These are phyloP conservation scores for Leccinellum albellum DNA, from an alignment of 768 basidiomycete genomes.

Conservation along the genomic window DNA sequence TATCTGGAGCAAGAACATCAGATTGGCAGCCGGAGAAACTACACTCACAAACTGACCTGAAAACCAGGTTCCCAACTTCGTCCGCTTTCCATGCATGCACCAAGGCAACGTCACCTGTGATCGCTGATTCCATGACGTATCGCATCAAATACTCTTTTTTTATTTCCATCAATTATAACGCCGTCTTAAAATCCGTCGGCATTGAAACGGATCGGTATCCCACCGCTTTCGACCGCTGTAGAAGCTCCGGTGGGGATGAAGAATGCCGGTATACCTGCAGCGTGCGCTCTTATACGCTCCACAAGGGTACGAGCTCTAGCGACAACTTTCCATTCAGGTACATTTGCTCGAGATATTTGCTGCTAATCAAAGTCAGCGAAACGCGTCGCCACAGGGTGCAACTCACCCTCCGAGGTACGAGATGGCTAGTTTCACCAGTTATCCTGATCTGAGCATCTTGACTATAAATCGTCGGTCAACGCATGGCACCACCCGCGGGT, in stretches of 20 bases:
- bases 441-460: constrained; percentile 64
- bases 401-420: constrained; percentile 81
- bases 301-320: constrained; percentile 83
- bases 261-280: constrained; percentile 90
- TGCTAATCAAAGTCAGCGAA: constrained; percentile 38
- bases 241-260: constrained; percentile 83
- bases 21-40: neutral
- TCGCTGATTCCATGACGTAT: constrained; percentile 78
- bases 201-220: constrained; percentile 75
- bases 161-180: constrained; percentile 66
- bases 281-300: constrained; percentile 84
- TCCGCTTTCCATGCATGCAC: constrained; percentile 90
- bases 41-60: constrained; percentile 51
- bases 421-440: constrained; percentile 77
- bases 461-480: constrained; percentile 37
- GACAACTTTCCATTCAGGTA: constrained; percentile 80
- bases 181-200: constrained; percentile 66
- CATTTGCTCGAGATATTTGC: constrained; percentile 76
- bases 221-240: constrained; percentile 71
- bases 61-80: constrained; percentile 82
- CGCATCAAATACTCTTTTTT: constrained; percentile 73
- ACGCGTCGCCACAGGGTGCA: neutral
- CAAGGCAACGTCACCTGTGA: constrained; percentile 73
- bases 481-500: neutral
- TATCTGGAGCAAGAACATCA: constrained; percentile 45